Base-by-base conservation (phyloP, 441 rosid species). In the Brassica hybrid region DNA sequence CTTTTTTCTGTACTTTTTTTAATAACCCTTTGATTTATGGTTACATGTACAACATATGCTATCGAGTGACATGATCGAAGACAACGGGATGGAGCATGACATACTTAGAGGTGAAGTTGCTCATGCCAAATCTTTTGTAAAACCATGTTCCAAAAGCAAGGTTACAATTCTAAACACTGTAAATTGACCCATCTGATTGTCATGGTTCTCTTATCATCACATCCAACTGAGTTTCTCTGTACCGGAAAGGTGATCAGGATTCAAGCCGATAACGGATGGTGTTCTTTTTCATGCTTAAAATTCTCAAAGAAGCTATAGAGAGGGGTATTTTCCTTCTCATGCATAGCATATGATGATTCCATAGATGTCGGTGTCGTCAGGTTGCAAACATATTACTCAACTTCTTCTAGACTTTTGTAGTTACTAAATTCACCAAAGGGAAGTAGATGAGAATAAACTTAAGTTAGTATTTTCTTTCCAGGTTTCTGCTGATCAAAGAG, bases 401-500 rank as follows among this genome's bases (percentile, higher is more conserved):
- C 48, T 41, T 41, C 48, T 41, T 41, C 13, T 41, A 0, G 1
- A 41, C 2, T 10, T 41, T 41, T 1, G 2, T 41, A 38, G 45
- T 3, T 41, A 41, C n/a, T 41, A 10, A 41, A 41, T 10, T 41
- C 48, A 41, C n/a, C 48, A 41, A 41, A 41, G 48, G 1, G 13
- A 41, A 41, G 48, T 41, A 41, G 48, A 41, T 41, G 30, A 67
- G 36, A 45, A n/a, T 4, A 7, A 38, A 69, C 64, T 70, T 13
- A 1, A 14, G n/a, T 25, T 25, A 4, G 54, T 23, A n/a, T 50
- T 14, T 30, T 7, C 48, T 9, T 62, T 77, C 17, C 72, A 88
- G 89, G 87, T 75, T 67, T 84, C 89, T 4, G 80, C 85, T 6
- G 87, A 84, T 64, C 88, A 86, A 76, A 80, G 86, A 70, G 90